Percentiles rank a stretch among this genome's conserved stretches.
phyloP scores from a whole-genome alignment of 352 stramenopile genomes.

The Phytophthora ramorum region DNA sequence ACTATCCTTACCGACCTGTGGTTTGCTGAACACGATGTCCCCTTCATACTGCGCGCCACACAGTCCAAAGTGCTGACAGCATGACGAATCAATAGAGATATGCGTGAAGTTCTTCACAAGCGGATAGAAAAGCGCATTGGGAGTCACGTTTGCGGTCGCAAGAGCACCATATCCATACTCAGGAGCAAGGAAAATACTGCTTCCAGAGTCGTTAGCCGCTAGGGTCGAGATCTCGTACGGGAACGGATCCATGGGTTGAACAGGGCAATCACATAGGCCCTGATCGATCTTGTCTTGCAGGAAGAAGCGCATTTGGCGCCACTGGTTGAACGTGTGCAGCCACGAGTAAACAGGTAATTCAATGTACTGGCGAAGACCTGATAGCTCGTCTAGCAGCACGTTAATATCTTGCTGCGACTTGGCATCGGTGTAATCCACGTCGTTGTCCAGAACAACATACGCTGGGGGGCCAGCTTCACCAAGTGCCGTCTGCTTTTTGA shows the following conservation, averaged over 20 bases:
- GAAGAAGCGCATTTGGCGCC: constrained; percentile 86
- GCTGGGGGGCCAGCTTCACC: constrained; percentile 86
- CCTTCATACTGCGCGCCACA: constrained; percentile 88
- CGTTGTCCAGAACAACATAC: constrained; percentile 80
- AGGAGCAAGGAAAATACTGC: constrained; percentile 9
- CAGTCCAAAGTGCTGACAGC: constrained; percentile 88
- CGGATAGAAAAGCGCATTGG: constrained; percentile 77
- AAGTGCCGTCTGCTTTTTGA: constrained; percentile 83
- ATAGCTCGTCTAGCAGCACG: constrained; percentile 75
- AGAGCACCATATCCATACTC: constrained; percentile 21
- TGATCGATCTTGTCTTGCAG: constrained; percentile 75
- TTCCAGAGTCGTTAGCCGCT: constrained; percentile 16
- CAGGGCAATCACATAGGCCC: constrained; percentile 69
- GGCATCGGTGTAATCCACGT: constrained; percentile 77
- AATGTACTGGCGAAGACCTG: constrained; percentile 78
- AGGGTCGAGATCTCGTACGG: constrained; percentile 66
- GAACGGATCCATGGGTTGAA: constrained; percentile 82
- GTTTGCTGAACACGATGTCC: constrained; percentile 80
- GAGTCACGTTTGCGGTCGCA: constrained; percentile 48
- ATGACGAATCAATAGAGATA: constrained; percentile 90
- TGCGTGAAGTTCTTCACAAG: constrained; percentile 86
- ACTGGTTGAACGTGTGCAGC: constrained; percentile 90
- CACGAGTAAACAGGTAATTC: constrained; percentile 88
- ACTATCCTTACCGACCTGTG: not conserved
- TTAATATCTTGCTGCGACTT: constrained; percentile 61